These are phyloP conservation scores for Didymella pinodella DNA, from an alignment of 2,329 filamentous ascomycete genomes.

Conservation along the genomic window DNA sequence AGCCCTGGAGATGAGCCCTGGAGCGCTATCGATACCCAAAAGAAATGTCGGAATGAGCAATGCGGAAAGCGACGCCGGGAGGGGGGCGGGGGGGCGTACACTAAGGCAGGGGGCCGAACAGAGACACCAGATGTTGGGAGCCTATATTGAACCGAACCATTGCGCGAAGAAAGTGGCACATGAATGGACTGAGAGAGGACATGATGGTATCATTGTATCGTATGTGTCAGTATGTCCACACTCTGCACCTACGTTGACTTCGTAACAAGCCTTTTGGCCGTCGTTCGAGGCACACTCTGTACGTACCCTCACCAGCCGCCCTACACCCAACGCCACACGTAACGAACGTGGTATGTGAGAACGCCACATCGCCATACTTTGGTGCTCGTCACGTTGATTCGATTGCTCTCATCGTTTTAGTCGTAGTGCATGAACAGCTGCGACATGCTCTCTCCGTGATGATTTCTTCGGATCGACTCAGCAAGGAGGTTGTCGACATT, in stretches of 20 bases:
- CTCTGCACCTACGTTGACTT: neutral
- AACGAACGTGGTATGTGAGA: neutral
- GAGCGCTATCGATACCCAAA: no score
- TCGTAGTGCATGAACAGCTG: constrained; percentile 59
- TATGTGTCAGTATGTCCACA: constrained; percentile 5
- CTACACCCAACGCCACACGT: neutral
- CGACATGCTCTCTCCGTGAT: constrained; percentile 86
- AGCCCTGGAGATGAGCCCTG: no score
- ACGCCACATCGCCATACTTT: neutral
- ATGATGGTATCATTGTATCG: constrained; percentile 13
- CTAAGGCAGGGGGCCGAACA: no score
- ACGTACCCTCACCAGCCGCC: neutral
- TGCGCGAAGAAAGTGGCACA: no score
- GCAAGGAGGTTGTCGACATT: constrained; percentile 87
- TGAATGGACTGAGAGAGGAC: neutral
- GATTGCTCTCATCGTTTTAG: constrained; percentile 23
- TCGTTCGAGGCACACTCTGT: neutral
- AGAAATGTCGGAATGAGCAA: no score
- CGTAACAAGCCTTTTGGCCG: neutral
- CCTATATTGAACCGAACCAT: no score
- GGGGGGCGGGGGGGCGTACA: no score
- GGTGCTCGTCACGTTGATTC: neutral
- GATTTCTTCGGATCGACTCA: constrained; percentile 93
- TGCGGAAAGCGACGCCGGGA: no score
- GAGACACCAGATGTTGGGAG: no score